Base-by-base conservation (phyloP, 2,329 filamentous ascomycete genomes). In the Botrytis galanthina region DNA sequence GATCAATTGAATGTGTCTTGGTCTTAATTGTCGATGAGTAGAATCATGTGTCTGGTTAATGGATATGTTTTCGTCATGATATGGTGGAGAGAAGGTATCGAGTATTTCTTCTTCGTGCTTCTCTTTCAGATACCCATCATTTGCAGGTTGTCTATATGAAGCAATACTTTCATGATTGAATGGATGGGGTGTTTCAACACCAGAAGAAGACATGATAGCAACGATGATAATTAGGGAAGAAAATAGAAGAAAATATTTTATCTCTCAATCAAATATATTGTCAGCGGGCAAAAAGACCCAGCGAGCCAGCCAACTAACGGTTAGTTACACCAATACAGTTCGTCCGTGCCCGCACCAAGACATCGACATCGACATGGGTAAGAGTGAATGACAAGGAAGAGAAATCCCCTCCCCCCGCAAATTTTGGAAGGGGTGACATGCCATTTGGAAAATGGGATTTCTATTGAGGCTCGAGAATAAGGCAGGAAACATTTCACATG, bases 21-120 rank as follows among this genome's bases (percentile, higher is more conserved):
- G 82, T 73, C 80, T 79, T 12, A 85, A 79, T 73, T 81, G 80
- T 51, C 83, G 81, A 76, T 84, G 77, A 63, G 82, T 80, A 12
- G 75, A 77, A 71, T 79, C 78, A 39, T 71, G 74, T 22, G 71
- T 71, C 26, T 71, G 37, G n/a, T 73, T 71, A 16, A 74, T 26
- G 5, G 74, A 75, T 37, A 51, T 54, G 1, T 61, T 74, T 8
- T 77, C 76, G 46, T 60, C n/a, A 20, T 68, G 46, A 54, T 54
- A 68, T 42, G 75, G 72, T 62, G 74, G 72, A 48, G 48, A n/a
- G 29, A 54, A 42, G 16, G 70, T 46, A 12, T 44, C 70, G 73
- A 74, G 57, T 70, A 74, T 71, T 76, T 77, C 78, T 73, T 75
- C 75, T n/a, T 78, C 74, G 10, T 74, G 70, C 39, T 75, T 74